These are phyloP conservation scores for Aureobasidium uvarum DNA, from an alignment of 2,329 filamentous ascomycete genomes.

Conservation along the genomic window DNA sequence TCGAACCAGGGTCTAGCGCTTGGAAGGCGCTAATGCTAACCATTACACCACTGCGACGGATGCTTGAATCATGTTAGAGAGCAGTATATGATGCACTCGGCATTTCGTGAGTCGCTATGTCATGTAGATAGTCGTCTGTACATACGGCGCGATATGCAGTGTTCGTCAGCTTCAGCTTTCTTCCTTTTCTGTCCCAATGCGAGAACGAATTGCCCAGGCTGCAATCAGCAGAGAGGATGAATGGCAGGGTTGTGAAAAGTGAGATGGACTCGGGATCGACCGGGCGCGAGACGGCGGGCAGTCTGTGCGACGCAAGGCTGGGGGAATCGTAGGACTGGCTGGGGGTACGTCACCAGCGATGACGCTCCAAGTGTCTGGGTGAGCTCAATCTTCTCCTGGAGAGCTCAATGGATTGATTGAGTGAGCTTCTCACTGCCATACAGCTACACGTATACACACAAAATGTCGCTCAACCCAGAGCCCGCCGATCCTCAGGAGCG, in stretches of 20 bases:
- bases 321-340: neutral
- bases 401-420: neutral
- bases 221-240: no score
- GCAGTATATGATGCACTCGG: neutral
- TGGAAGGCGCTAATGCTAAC: constrained; percentile 20
- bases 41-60: constrained; percentile 15
- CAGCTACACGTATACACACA: neutral
- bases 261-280: constrained; percentile 5
- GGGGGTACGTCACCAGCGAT: constrained; percentile 11
- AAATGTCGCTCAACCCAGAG: constrained; percentile 33
- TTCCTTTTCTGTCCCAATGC: no score
- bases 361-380: constrained; percentile 12
- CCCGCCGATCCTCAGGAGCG: constrained; percentile 44
- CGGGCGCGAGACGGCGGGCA: neutral
- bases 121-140: no score
- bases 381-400: constrained; percentile 17
- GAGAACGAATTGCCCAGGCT: no score
- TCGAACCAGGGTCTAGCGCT: constrained; percentile 17
- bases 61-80: neutral
- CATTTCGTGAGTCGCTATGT: no score
- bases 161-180: no score
- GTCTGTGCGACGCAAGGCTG: constrained; percentile 6
- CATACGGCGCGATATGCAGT: no score
- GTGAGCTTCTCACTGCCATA: neutral
- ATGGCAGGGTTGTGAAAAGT: no score